Evolutionary conservation across 2,329 filamentous ascomycete species (phyloP), one percentile per base, ranked within the genome.

Genomic region (Drechslera avenae): DNA sequence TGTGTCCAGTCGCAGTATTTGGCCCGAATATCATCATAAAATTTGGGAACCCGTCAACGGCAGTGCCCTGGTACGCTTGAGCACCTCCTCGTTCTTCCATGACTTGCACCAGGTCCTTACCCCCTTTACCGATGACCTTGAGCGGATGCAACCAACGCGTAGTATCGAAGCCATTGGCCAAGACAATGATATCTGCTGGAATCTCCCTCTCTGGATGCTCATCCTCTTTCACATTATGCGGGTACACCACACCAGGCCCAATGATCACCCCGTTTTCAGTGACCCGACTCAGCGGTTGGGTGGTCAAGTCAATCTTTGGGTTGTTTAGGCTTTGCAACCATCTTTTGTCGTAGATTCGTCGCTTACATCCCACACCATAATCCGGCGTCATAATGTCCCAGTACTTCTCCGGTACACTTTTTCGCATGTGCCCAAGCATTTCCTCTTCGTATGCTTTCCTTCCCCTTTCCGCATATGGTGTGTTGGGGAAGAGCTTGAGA

Each of bases 11-110:
- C 0, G 75, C 77, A 0, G 83, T 81, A 62, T 88, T 88, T 0
- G 85, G 85, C 0, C 85, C 85, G 33, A 85, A 79, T 0, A 87
- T 69, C 49, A 86, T 76, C 71, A 87, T 87, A 61, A 87, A 83
- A 62, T 88, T 88, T 2, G 85, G 85, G 40, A 60, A 62, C 0
- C 80, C 81, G 56, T 81, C 81, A 68, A 87, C 73, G 1, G 79
- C 78, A 1, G 79, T 79, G 17, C 80, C 81, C 46, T 83, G 79
- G 63, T 88, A 88, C 0, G 84, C 86, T 54, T 82, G 83, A 0
- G 82, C 74, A 0, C 85, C 86, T n/a, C 83, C 84, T 43, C 81
- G 77, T 17, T 77, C 73, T 1, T 80, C 73, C 85, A 85, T 87
- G 14, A 83, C 76, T 49, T 85, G 70, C 5, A 81, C 72, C 2